Evolutionary conservation across 2,329 filamentous ascomycete genomes (phyloP).

Genomic region (Arachnomyces sp.): DNA sequence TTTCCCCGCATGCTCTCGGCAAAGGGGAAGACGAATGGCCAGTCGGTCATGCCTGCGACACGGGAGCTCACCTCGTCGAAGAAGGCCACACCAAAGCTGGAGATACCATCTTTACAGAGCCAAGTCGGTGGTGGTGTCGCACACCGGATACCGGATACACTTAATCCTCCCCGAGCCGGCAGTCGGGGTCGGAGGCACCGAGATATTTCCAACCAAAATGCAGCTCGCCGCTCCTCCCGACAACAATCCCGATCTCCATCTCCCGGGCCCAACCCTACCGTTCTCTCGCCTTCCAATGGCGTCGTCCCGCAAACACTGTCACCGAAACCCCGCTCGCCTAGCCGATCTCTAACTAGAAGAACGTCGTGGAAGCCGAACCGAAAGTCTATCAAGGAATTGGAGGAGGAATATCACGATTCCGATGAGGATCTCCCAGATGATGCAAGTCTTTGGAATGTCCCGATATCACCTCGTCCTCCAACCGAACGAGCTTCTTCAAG

Average conservation of each 20-base stretch:
- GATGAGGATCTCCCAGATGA: slow-evolving; percentile 45
- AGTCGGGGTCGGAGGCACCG: not conserved
- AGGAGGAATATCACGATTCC: slow-evolving; percentile 43
- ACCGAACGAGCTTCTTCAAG: slow-evolving; percentile 34
- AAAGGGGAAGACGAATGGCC: no score
- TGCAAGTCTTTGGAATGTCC: slow-evolving; percentile 43
- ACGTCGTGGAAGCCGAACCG: slow-evolving; percentile 36
- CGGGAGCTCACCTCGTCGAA: slow-evolving; percentile 17
- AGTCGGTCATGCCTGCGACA: slow-evolving; percentile 11
- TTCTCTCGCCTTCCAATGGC: slow-evolving; percentile 20
- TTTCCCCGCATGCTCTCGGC: slow-evolving; percentile 21
- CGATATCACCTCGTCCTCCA: slow-evolving; percentile 38
- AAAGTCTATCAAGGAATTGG: slow-evolving; percentile 40
- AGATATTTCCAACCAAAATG: no score
- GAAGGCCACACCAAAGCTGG: no score
- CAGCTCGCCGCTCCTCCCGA: no score
- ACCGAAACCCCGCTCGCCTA: slow-evolving; percentile 11
- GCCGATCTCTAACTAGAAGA: slow-evolving; percentile 24
- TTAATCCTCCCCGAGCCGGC: not conserved
- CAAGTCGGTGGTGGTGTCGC: slow-evolving; percentile 8
- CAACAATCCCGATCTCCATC: slow-evolving; percentile 16
- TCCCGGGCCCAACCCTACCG: slow-evolving; percentile 18
- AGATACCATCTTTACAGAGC: no score
- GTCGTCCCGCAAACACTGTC: slow-evolving; percentile 18
- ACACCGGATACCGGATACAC: slow-evolving; percentile 18